Percentiles rank a stretch among this genome's conserved stretches.
phyloP scores from a whole-genome alignment of 768 basidiomycete species.

The Candolleomyces aberdarensis region DNA sequence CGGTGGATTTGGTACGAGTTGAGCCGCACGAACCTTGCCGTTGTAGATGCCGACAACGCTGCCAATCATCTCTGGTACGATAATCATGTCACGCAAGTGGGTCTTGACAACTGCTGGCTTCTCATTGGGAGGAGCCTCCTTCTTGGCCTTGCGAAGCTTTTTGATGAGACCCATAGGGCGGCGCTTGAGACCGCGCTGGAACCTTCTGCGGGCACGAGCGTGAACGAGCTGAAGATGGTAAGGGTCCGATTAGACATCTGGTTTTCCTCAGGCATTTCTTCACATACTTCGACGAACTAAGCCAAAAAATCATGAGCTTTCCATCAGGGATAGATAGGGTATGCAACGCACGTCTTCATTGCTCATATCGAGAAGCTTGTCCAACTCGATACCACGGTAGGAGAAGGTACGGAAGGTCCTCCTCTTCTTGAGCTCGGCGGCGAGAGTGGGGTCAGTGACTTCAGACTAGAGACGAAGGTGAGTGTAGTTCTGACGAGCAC shows the following conservation, averaged over 20 bases:
- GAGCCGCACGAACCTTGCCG: constrained; percentile 65
- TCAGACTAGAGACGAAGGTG: constrained; percentile 57
- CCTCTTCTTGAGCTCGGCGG: constrained; percentile 98
- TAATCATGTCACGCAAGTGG: constrained; percentile 98
- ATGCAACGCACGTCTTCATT: constrained; percentile 82
- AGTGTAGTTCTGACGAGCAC: not conserved
- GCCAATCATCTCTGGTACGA: constrained; percentile 99
- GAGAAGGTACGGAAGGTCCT: constrained; percentile 98
- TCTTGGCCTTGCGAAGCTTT: constrained; percentile 99
- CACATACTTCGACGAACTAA: constrained; percentile 77
- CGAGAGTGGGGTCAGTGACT: constrained; percentile 89
- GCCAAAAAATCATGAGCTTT: constrained; percentile 4
- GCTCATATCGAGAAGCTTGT: constrained; percentile 93
- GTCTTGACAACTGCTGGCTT: constrained; percentile 99
- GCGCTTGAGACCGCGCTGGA: constrained; percentile 98
- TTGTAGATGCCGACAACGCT: constrained; percentile 98
- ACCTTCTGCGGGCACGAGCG: constrained; percentile 96
- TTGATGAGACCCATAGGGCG: constrained; percentile 98
- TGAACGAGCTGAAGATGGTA: constrained; percentile 74
- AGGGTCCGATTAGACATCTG: constrained; percentile 4
- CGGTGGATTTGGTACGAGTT: not conserved
- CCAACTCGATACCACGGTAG: constrained; percentile 97
- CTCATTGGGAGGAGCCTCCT: constrained; percentile 98
- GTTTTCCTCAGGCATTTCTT: not conserved
- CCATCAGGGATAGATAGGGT: not conserved